Conservation (phyloP, 176 grass and related monocot genomes). For the Olyra latifolia region DNA sequence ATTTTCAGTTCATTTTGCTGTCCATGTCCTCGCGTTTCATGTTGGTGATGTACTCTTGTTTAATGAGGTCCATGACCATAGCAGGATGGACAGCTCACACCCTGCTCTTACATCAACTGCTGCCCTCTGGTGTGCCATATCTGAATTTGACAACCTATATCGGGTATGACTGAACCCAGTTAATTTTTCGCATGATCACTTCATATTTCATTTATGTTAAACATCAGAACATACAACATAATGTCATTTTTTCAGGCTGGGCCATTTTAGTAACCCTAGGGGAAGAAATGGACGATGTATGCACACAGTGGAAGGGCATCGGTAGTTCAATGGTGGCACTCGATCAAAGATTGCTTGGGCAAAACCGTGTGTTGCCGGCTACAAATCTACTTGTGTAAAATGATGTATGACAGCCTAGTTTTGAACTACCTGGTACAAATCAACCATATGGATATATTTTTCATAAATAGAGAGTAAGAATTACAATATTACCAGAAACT, state of each 20-base stretch:
- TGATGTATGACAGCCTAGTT: no score
- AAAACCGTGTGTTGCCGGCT: no score
- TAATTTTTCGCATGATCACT: neutral
- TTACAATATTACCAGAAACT: no score
- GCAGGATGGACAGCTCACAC: constrained; percentile 83
- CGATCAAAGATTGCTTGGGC: no score
- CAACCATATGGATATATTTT: no score
- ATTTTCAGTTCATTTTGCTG: neutral
- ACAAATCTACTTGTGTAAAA: no score
- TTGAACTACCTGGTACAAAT: no score
- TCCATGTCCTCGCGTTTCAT: neutral
- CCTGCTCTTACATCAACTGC: constrained; percentile 57
- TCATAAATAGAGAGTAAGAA: no score
- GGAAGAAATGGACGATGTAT: constrained; percentile 95
- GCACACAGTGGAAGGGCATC: no score
- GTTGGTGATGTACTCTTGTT: constrained; percentile 12
- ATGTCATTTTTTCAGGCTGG: constrained; percentile 52
- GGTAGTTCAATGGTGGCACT: constrained; percentile 63
- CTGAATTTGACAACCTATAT: constrained; percentile 72
- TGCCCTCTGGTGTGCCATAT: constrained; percentile 59
- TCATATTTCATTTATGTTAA: neutral
- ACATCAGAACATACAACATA: neutral
- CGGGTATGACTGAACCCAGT: constrained; percentile 44
- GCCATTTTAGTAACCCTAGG: constrained; percentile 84
- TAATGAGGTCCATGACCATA: constrained; percentile 77